A percentile compares a stretch with the other conserved stretches of the same genome.
Evolutionary conservation across 2,329 filamentous ascomycete species (phyloP).

Genomic region (Cryphonectria radicalis): DNA sequence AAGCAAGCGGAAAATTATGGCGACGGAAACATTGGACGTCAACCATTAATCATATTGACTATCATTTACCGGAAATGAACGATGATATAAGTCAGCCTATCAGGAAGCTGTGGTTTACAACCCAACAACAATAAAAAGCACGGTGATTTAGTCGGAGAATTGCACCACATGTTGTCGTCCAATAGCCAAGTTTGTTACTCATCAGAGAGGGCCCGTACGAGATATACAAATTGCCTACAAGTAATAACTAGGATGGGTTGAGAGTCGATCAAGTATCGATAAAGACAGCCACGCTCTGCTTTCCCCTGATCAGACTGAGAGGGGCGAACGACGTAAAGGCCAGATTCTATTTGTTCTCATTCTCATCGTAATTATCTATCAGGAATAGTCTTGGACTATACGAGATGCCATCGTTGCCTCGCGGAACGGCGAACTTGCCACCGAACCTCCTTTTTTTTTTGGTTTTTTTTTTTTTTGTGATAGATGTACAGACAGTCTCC

Average conservation of each 20-base stretch:
- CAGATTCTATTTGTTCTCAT: not conserved
- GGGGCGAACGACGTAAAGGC: not conserved
- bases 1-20: not conserved
- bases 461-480: constrained; percentile 4
- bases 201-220: no score
- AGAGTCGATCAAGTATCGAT: not conserved
- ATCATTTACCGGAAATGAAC: not conserved
- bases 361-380: constrained; percentile 2
- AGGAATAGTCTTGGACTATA: constrained; percentile 18
- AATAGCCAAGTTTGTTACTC: no score
- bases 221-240: no score
- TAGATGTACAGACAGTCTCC: constrained; percentile 6
- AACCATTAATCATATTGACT: not conserved
- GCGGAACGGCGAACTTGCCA: constrained; percentile 19
- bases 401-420: constrained; percentile 25
- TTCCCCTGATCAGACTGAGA: not conserved
- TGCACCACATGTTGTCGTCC: no score
- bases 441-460: constrained; percentile 9
- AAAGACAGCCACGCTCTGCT: not conserved
- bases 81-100: not conserved
- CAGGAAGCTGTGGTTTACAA: not conserved
- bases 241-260: no score
- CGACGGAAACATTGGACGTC: not conserved
- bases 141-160: no score
- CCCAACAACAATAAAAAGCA: not conserved